A percentile compares a stretch with the other conserved stretches of the same genome.
Conservation (phyloP, 2,329 filamentous ascomycete genomes). For the Penicillium verrucosum region DNA sequence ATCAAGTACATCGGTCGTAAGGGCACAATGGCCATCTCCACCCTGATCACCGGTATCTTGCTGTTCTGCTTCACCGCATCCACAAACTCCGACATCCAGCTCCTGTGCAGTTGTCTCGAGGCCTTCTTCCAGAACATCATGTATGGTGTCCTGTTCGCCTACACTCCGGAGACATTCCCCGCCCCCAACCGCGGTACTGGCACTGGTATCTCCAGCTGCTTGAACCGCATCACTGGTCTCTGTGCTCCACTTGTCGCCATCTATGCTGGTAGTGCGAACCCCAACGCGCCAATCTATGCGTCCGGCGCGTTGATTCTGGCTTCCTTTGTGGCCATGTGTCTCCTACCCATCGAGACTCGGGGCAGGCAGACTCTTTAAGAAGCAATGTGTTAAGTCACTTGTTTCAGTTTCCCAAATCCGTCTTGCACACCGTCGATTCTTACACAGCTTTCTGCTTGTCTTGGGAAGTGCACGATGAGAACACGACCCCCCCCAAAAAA, state of each 20-base stretch:
- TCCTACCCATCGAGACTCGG: constrained; percentile 48
- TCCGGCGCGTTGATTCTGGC: constrained; percentile 45
- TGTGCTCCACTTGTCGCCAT: constrained; percentile 47
- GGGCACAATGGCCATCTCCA: constrained; percentile 54
- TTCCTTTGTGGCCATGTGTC: constrained; percentile 45
- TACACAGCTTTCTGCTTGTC: not conserved
- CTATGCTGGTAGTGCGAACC: constrained; percentile 36
- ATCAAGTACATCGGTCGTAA: constrained; percentile 61
- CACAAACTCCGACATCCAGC: constrained; percentile 47
- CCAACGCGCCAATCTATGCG: constrained; percentile 46
- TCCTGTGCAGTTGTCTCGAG: constrained; percentile 53
- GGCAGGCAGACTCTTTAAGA: constrained; percentile 41
- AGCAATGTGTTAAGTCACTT: not conserved
- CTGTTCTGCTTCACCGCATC: constrained; percentile 55
- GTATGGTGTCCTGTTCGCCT: constrained; percentile 58
- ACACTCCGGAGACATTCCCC: constrained; percentile 59
- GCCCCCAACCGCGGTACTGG: constrained; percentile 55
- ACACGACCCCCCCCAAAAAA: not conserved
- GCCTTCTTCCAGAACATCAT: constrained; percentile 57
- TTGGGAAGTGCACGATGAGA: not conserved
- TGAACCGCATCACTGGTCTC: constrained; percentile 46
- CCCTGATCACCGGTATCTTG: constrained; percentile 52
- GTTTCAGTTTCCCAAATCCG: not conserved
- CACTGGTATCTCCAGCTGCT: constrained; percentile 47
- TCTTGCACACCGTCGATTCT: not conserved